phyloP scores from a whole-genome alignment of 129 eudicot genomes.

The Mikania micrantha region DNA sequence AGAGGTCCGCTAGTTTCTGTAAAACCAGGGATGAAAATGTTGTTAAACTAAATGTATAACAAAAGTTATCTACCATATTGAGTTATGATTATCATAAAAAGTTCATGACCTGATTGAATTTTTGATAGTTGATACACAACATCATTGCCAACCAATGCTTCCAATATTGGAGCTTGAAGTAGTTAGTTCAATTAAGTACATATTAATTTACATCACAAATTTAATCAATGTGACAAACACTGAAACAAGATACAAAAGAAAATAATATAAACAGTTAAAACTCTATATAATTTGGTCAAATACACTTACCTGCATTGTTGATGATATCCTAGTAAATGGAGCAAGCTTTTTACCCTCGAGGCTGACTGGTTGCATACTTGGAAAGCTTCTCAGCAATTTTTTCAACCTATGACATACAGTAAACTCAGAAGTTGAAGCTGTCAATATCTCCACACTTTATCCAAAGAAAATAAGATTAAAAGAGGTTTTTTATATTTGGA shows the following conservation, averaged over 20 bases:
- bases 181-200: slow-evolving; percentile 22
- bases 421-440: slow-evolving; percentile 10
- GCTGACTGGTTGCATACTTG: slow-evolving; percentile 86
- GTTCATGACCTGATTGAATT: slow-evolving; percentile 77
- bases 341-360: slow-evolving; percentile 92
- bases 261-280: not conserved
- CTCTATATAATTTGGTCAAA: not conserved
- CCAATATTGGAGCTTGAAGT: slow-evolving; percentile 88
- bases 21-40: slow-evolving; percentile 4
- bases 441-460: not conserved
- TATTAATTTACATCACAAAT: not conserved
- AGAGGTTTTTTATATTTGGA: not conserved
- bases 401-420: slow-evolving; percentile 56
- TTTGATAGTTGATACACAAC: slow-evolving; percentile 95
- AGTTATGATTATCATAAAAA: not conserved
- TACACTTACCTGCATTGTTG: slow-evolving; percentile 71
- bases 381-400: slow-evolving; percentile 95
- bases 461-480: not conserved
- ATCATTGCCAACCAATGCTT: slow-evolving; percentile 95
- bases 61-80: not conserved
- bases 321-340: slow-evolving; percentile 91
- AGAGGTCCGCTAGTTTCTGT: slow-evolving; percentile 89
- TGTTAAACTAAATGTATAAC: not conserved
- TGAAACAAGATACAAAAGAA: not conserved
- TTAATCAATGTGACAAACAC: not conserved